A percentile compares a stretch with the other conserved stretches of the same genome.
phyloP scores from a whole-genome alignment of 2,329 filamentous ascomycete species.

The Fusarium dimerum region DNA sequence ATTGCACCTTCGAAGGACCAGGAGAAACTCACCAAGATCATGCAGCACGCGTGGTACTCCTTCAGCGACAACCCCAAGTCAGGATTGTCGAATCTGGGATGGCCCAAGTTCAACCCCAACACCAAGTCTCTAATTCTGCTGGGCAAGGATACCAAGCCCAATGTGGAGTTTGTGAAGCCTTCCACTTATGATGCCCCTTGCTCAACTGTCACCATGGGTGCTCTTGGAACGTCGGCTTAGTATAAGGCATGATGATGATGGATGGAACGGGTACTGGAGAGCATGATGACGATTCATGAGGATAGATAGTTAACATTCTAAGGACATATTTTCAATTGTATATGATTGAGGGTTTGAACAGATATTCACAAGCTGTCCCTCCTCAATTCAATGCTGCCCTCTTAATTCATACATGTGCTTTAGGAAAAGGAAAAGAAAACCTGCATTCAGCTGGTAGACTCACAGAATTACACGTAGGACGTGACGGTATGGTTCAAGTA shows the following conservation, averaged over 20 bases:
- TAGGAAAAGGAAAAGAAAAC: too few species aligned
- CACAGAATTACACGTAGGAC: too few species aligned
- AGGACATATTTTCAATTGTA: too few species aligned
- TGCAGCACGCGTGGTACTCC: constrained; percentile 43
- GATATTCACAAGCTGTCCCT: too few species aligned
- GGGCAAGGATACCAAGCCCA: constrained; percentile 8
- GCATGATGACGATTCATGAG: too few species aligned
- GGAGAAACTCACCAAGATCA: constrained; percentile 32
- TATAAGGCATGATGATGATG: neutral
- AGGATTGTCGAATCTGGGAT: constrained; percentile 33
- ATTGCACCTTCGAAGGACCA: constrained; percentile 34
- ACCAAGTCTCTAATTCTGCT: constrained; percentile 15
- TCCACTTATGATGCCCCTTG: constrained; percentile 17
- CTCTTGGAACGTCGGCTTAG: constrained; percentile 8
- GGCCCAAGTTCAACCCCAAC: constrained; percentile 24
- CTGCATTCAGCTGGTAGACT: too few species aligned
- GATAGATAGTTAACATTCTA: too few species aligned
- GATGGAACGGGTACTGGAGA: too few species aligned
- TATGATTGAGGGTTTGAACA: too few species aligned
- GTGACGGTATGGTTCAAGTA: too few species aligned
- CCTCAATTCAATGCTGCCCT: too few species aligned
- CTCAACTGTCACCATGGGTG: constrained; percentile 21
- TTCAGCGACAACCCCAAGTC: constrained; percentile 40
- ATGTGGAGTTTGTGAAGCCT: constrained; percentile 12
- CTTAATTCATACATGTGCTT: too few species aligned